Percentiles rank a stretch among this genome's conserved stretches.
Conservation (phyloP, 805 yeast species). For the Komagataella ulmi region DNA sequence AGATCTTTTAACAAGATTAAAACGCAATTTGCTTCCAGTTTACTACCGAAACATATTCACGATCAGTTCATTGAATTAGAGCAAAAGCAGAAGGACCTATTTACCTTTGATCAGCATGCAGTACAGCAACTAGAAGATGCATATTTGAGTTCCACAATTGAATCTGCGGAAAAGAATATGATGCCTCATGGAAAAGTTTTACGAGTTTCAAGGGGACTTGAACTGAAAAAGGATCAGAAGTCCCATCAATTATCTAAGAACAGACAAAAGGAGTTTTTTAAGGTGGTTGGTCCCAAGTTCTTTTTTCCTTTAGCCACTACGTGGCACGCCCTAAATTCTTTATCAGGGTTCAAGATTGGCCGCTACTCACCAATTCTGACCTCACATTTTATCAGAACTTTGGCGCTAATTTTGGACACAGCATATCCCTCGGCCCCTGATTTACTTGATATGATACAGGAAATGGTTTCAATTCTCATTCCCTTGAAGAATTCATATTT, state of each 20-base stretch:
- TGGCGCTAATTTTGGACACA: slow-evolving; percentile 41
- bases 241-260: slow-evolving; percentile 1
- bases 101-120: background rate
- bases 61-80: slow-evolving; percentile 18
- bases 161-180: background rate
- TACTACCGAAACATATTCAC: slow-evolving; percentile 35
- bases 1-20: slow-evolving; percentile 1
- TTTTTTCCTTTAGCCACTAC: slow-evolving; percentile 41
- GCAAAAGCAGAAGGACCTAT: slow-evolving; percentile 7
- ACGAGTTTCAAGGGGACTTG: background rate
- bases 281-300: slow-evolving; percentile 27
- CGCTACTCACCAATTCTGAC: slow-evolving; percentile 38
- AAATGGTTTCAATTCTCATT: slow-evolving; percentile 25
- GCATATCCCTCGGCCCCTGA: slow-evolving; percentile 42
- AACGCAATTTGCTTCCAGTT: slow-evolving; percentile 20
- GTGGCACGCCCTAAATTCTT: slow-evolving; percentile 25
- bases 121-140: background rate
- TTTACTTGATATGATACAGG: slow-evolving; percentile 43
- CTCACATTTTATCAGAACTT: slow-evolving; percentile 46
- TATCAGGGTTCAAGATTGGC: slow-evolving; percentile 29
- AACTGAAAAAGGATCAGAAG: background rate
- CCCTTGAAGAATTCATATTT: slow-evolving; percentile 1
- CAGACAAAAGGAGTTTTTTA: slow-evolving; percentile 22
- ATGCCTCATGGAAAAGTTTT: background rate
- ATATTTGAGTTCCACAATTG: background rate